Percentiles rank a stretch among this genome's conserved stretches.
These are phyloP conservation scores for Urostyla sp. DNA, from an alignment of 73 alveolate species.

Conservation along the genomic window DNA sequence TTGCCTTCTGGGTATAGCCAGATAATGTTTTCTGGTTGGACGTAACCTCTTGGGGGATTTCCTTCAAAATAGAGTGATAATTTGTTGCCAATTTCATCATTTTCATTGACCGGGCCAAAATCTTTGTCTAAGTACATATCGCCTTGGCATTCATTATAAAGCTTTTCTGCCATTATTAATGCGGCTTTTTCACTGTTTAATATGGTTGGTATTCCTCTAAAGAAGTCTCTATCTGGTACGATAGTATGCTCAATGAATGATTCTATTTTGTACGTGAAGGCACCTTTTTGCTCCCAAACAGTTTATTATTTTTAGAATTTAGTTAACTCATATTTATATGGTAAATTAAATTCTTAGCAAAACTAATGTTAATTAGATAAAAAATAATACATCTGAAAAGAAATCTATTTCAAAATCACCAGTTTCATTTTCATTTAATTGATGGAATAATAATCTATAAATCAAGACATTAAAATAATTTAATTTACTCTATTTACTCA, in stretches of 20 bases:
- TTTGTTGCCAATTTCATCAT: conserved; percentile 78
- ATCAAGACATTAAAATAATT: too few relatives aligned
- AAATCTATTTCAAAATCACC: too few relatives aligned
- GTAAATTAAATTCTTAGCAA: neutral
- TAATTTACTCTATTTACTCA: too few relatives aligned
- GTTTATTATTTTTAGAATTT: neutral
- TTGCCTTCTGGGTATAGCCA: conserved; percentile 96
- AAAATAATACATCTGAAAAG: too few relatives aligned
- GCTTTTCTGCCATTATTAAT: conserved; percentile 76
- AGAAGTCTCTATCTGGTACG: conserved; percentile 16
- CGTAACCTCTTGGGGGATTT: conserved; percentile 80
- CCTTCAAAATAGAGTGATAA: conserved; percentile 75
- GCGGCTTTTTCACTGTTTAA: conserved; percentile 90
- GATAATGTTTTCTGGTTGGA: conserved; percentile 82
- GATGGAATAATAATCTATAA: too few relatives aligned
- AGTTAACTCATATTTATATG: neutral
- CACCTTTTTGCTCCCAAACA: neutral
- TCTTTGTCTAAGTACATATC: conserved; percentile 89
- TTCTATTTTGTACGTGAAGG: neutral
- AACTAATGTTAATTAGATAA: too few relatives aligned
- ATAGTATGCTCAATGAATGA: conserved; percentile 3
- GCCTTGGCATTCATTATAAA: conserved; percentile 38
- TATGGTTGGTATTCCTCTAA: conserved; percentile 70
- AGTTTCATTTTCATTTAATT: too few relatives aligned
- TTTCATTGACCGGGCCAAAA: conserved; percentile 92